Conservation (phyloP, 73 alveolate genomes). For the Paramecium bursaria region DNA sequence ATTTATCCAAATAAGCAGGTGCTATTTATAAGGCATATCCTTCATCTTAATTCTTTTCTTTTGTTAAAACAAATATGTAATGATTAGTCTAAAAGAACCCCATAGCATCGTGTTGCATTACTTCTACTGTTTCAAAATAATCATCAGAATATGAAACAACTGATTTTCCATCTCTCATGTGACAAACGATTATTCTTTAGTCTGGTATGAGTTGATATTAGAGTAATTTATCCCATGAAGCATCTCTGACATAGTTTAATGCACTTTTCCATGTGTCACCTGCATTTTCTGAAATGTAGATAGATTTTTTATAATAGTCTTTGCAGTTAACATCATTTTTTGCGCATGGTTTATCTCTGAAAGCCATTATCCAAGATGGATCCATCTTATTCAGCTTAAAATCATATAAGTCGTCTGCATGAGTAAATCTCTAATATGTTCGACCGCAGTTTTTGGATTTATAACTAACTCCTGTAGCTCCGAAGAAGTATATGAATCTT, state of each 20-base stretch:
- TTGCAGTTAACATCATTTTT: constrained; percentile 30
- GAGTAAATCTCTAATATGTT: constrained; percentile 47
- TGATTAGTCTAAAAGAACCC: constrained; percentile 41
- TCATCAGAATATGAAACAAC: constrained; percentile 58
- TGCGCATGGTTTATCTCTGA: constrained; percentile 53
- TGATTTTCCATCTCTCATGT: constrained; percentile 52
- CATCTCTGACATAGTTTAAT: constrained; percentile 50
- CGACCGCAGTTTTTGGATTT: constrained; percentile 51
- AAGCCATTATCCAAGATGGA: constrained; percentile 37
- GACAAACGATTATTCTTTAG: constrained; percentile 37
- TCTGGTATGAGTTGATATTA: constrained; percentile 47
- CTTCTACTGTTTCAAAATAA: background rate
- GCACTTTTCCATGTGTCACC: constrained; percentile 54
- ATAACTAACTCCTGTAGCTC: constrained; percentile 34
- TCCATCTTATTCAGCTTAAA: constrained; percentile 49
- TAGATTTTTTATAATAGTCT: constrained; percentile 43
- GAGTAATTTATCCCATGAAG: constrained; percentile 44
- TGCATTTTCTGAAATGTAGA: constrained; percentile 39
- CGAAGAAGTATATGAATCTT: constrained; percentile 50
- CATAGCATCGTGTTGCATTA: constrained; percentile 32
- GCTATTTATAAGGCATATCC: constrained; percentile 41
- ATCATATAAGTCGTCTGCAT: constrained; percentile 44
- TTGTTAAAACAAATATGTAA: constrained; percentile 13
- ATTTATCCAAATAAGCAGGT: constrained; percentile 58
- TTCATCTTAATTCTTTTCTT: constrained; percentile 15